Evolutionary conservation across 1,284 basidiomycete species (phyloP).

Genomic region (Singerocomus rubriflavus): DNA sequence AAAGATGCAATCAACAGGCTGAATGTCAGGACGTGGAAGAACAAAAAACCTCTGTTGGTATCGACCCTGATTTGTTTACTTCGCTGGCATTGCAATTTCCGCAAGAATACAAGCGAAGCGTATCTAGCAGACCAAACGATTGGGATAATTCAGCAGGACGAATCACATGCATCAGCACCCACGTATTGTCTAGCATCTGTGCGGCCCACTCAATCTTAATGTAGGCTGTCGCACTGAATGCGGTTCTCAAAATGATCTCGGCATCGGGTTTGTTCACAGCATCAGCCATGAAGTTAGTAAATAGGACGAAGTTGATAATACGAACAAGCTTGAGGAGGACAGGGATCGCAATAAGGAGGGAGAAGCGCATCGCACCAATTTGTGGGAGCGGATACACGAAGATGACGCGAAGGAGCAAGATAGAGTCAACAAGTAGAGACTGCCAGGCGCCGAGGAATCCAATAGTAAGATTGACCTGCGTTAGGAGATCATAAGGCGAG

Average conservation of each 20-base stretch:
- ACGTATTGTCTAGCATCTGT: slow-evolving; percentile 31
- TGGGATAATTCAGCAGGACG: neutral
- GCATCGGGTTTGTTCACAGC: slow-evolving; percentile 9
- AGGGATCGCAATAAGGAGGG: slow-evolving; percentile 8
- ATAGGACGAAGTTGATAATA: slow-evolving; percentile 13
- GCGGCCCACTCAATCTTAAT: slow-evolving; percentile 31
- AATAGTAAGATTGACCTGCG: slow-evolving; percentile 12
- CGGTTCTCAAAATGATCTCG: neutral
- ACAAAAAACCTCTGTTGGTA: slow-evolving; percentile 1
- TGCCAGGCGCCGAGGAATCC: slow-evolving; percentile 24
- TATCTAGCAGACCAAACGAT: slow-evolving; percentile 12
- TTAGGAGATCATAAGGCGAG: neutral
- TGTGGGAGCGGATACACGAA: slow-evolving; percentile 19
- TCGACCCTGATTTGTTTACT: neutral
- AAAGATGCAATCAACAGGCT: neutral
- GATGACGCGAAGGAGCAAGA: slow-evolving; percentile 24
- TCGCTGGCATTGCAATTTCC: slow-evolving; percentile 9
- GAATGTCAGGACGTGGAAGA: neutral
- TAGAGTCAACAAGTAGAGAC: slow-evolving; percentile 28
- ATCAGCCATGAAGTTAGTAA: slow-evolving; percentile 6
- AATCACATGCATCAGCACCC: neutral
- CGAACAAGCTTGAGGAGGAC: slow-evolving; percentile 20
- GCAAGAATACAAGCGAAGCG: slow-evolving; percentile 19
- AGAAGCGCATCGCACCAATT: slow-evolving; percentile 5
- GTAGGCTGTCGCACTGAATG: slow-evolving; percentile 16